Conservation (phyloP, 768 basidiomycete genomes). For the Galerina marginata region DNA sequence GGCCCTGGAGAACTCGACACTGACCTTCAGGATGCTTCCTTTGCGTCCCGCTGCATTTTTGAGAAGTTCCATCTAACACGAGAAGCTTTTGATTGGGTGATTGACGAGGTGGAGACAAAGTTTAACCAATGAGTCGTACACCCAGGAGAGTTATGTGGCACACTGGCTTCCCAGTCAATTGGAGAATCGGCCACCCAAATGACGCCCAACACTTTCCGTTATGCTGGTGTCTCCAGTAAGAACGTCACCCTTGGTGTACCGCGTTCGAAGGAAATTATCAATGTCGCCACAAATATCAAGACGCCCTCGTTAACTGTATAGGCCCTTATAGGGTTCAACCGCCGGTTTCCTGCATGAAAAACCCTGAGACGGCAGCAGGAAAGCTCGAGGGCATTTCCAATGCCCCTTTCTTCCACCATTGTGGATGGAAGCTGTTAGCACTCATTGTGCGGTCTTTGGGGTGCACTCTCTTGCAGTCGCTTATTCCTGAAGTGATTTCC, state of each 20-base stretch:
- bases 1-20: conserved; percentile 87
- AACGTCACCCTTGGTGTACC: conserved; percentile 99
- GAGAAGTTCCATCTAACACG: conserved; percentile 87
- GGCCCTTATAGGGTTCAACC: too few species aligned
- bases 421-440: too few species aligned
- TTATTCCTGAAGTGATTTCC: too few species aligned
- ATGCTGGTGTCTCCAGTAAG: conserved; percentile 99
- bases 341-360: too few species aligned
- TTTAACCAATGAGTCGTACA: conserved; percentile 90
- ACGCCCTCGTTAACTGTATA: too few species aligned
- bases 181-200: conserved; percentile 99
- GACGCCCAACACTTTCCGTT: conserved; percentile 99
- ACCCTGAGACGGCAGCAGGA: too few species aligned
- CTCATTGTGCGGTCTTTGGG: too few species aligned
- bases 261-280: conserved; percentile 98
- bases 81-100: conserved; percentile 97
- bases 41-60: conserved; percentile 82
- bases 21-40: conserved; percentile 92
- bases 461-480: too few species aligned
- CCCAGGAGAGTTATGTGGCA: conserved; percentile 99
- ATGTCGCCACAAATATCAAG: conserved; percentile 51
- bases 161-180: conserved; percentile 96
- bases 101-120: conserved; percentile 88
- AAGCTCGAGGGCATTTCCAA: too few species aligned
- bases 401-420: conserved; percentile 41